A percentile compares a stretch with the other conserved stretches of the same genome.
These are phyloP conservation scores for Royoungia palumana DNA, from an alignment of 768 basidiomycete genomes.

Conservation along the genomic window DNA sequence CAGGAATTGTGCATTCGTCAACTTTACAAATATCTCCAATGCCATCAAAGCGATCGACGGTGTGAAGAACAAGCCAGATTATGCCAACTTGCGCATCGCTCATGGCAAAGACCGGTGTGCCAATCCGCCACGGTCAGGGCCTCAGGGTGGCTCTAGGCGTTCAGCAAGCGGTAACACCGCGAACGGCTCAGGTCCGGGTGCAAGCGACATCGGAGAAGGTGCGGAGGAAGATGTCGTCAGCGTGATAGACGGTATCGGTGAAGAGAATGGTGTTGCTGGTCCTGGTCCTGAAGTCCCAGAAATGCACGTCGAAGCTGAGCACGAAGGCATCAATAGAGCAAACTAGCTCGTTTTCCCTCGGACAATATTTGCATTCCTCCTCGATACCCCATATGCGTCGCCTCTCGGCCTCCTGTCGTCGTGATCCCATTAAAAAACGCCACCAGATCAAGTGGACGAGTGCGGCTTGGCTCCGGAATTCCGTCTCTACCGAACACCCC, in stretches of 20 bases:
- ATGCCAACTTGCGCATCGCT: constrained; percentile 82
- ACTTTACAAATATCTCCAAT: constrained; percentile 92
- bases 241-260: constrained; percentile 22
- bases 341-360: constrained; percentile 22
- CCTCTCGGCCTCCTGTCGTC: constrained; percentile 16
- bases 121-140: constrained; percentile 83
- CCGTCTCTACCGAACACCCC: constrained; percentile 9
- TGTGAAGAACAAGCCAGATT: constrained; percentile 89
- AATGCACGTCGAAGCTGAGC: constrained; percentile 43
- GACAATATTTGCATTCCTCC: constrained; percentile 29
- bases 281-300: constrained; percentile 33
- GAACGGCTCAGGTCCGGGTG: constrained; percentile 10
- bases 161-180: constrained; percentile 43
- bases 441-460: constrained; percentile 41
- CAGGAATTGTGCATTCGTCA: constrained; percentile 94
- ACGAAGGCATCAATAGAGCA: constrained; percentile 24
- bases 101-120: constrained; percentile 97
- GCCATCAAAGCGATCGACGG: constrained; percentile 99
- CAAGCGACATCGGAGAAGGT: constrained; percentile 16
- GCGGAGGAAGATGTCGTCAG: constrained; percentile 24
- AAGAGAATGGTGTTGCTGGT: constrained; percentile 22
- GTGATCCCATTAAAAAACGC: constrained; percentile 28
- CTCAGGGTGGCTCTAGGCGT: constrained; percentile 60
- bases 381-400: constrained; percentile 32
- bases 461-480: constrained; percentile 45